Conservation (phyloP, 2,329 filamentous ascomycete genomes). For the Laburnicola sp. region DNA sequence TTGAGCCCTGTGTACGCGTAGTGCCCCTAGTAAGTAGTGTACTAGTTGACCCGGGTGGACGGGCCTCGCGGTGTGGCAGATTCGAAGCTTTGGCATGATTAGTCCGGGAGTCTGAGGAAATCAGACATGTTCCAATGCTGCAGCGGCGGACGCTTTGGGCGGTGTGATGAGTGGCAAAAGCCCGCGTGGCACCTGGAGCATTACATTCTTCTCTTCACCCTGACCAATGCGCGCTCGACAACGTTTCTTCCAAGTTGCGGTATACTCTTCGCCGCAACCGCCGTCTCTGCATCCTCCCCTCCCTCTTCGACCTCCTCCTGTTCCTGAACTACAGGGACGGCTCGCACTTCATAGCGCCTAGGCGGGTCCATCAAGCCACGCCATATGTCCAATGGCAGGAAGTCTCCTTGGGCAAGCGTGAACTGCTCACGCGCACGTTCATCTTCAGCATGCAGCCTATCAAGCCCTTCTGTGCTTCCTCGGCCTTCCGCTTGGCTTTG, state of each 20-base stretch:
- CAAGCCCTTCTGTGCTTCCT: constrained; percentile 75
- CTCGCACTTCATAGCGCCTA: constrained; percentile 38
- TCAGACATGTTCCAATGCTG: too few species aligned
- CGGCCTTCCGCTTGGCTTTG: constrained; percentile 72
- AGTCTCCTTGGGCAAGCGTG: constrained; percentile 79
- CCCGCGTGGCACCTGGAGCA: background rate
- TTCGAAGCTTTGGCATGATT: too few species aligned
- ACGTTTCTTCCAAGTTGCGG: constrained; percentile 41
- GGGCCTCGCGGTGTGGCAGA: too few species aligned
- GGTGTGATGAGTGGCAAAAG: background rate
- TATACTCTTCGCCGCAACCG: constrained; percentile 32
- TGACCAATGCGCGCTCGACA: constrained; percentile 40
- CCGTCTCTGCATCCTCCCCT: constrained; percentile 15
- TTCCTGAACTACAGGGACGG: constrained; percentile 19
- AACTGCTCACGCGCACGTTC: constrained; percentile 74
- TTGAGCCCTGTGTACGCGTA: too few species aligned
- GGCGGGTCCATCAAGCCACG: constrained; percentile 56
- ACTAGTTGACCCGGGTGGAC: too few species aligned
- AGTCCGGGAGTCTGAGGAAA: too few species aligned
- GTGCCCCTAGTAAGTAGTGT: too few species aligned
- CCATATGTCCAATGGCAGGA: constrained; percentile 86
- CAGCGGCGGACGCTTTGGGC: background rate
- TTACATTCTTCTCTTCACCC: constrained; percentile 44
- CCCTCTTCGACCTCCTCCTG: constrained; percentile 23
- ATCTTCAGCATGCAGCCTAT: constrained; percentile 74